phyloP scores from a whole-genome alignment of 495 filamentous ascomycete genomes.

The Tuber borchii region DNA sequence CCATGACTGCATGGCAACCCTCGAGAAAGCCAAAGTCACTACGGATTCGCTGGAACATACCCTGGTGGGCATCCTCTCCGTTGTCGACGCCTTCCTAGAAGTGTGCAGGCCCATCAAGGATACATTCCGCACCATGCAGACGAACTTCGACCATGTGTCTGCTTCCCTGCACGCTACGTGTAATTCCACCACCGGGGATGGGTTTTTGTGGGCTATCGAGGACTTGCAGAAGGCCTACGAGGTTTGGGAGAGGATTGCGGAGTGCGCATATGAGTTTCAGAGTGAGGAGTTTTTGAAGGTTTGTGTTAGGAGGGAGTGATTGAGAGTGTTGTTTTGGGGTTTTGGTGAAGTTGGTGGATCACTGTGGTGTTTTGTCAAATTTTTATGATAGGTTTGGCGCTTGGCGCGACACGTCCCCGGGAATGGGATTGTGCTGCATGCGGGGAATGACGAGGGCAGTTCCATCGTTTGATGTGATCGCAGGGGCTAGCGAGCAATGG shows the following conservation, averaged over 20 bases:
- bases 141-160: not conserved
- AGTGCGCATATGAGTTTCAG: not conserved
- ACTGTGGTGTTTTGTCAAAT: not conserved
- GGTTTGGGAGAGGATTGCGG: not conserved
- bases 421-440: not conserved
- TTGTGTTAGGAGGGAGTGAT: not conserved
- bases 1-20: not conserved
- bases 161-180: not conserved
- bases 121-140: not conserved
- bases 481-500: not conserved
- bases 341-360: not conserved
- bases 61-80: not conserved
- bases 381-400: not conserved
- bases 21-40: not conserved
- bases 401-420: not conserved
- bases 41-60: not conserved
- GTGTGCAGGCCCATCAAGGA: not conserved
- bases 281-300: constrained; percentile 1
- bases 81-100: not conserved
- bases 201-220: not conserved
- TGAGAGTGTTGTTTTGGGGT: not conserved
- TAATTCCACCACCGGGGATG: not conserved
- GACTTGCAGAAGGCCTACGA: not conserved
- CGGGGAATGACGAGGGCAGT: not conserved
- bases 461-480: not conserved